Evolutionary conservation across 139 green algal species (phyloP).

Genomic region (Micromonas commoda): DNA sequence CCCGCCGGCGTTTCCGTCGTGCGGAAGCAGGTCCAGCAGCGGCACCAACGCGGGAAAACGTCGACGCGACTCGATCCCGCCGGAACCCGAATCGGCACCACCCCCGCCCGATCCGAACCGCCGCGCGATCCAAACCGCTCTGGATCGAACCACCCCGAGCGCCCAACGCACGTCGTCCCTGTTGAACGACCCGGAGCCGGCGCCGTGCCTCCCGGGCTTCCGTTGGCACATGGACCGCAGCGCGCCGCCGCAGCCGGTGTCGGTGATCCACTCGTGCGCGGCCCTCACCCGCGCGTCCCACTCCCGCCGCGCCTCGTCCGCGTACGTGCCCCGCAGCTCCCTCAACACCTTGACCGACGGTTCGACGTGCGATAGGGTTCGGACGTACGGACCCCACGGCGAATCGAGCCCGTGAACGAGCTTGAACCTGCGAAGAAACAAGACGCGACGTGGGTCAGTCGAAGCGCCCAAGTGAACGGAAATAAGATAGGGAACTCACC

Average conservation of each 20-base stretch:
- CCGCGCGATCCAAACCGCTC: background rate
- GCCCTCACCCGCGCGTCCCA: too few species aligned
- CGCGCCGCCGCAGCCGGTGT: too few species aligned
- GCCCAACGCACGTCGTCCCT: background rate
- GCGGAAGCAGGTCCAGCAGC: background rate
- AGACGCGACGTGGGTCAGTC: too few species aligned
- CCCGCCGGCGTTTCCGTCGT: background rate
- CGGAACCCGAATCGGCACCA: too few species aligned
- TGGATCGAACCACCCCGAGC: background rate
- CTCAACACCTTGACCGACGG: background rate
- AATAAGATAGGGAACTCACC: too few species aligned
- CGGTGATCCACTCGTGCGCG: too few species aligned
- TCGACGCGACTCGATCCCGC: too few species aligned
- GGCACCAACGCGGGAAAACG: background rate
- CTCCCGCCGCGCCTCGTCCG: too few species aligned
- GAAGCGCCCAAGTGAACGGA: too few species aligned
- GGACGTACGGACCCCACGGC: background rate
- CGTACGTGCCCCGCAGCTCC: background rate
- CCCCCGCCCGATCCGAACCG: background rate
- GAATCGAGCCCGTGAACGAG: too few species aligned
- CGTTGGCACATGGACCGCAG: background rate
- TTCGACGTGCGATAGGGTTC: background rate
- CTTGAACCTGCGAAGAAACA: too few species aligned
- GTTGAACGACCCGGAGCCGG: background rate
- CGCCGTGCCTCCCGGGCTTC: too few species aligned